Percentiles rank a stretch among this genome's conserved stretches.
These are phyloP conservation scores for Bjerkandera adusta DNA, from an alignment of 1,284 basidiomycete species.

Conservation along the genomic window DNA sequence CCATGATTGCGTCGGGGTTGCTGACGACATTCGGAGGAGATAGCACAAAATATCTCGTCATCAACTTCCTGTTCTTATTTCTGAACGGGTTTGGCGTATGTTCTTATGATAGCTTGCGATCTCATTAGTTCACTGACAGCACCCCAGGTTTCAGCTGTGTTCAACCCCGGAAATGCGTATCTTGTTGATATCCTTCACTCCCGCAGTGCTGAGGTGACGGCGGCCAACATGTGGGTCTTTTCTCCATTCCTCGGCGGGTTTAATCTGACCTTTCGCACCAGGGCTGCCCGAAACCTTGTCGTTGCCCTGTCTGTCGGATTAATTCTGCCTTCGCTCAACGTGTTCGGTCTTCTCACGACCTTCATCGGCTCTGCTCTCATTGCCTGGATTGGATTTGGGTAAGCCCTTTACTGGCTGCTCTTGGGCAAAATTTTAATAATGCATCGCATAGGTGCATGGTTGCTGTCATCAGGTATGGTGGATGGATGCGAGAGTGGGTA, in stretches of 20 bases:
- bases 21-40: slow-evolving; percentile 31
- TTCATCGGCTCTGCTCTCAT: slow-evolving; percentile 44
- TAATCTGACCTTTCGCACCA: slow-evolving; percentile 12
- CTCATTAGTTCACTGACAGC: background rate
- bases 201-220: slow-evolving; percentile 49
- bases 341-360: slow-evolving; percentile 52
- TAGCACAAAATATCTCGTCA: slow-evolving; percentile 20
- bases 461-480: slow-evolving; percentile 44
- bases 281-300: slow-evolving; percentile 43
- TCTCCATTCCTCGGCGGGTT: background rate
- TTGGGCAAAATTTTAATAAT: background rate
- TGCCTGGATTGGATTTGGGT: slow-evolving; percentile 46
- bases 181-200: slow-evolving; percentile 50
- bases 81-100: slow-evolving; percentile 45
- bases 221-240: slow-evolving; percentile 34
- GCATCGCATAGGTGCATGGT: slow-evolving; percentile 34
- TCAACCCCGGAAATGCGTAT: slow-evolving; percentile 53
- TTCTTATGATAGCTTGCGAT: slow-evolving; percentile 6
- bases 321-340: slow-evolving; percentile 50
- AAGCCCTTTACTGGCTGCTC: slow-evolving; percentile 7
- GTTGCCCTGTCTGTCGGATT: slow-evolving; percentile 37
- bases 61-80: slow-evolving; percentile 40
- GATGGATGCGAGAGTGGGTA: slow-evolving; percentile 43
- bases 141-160: slow-evolving; percentile 40
- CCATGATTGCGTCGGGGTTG: slow-evolving; percentile 28